Base-by-base conservation (phyloP, 148 eudicot species). In the Camellia granthamiana region DNA sequence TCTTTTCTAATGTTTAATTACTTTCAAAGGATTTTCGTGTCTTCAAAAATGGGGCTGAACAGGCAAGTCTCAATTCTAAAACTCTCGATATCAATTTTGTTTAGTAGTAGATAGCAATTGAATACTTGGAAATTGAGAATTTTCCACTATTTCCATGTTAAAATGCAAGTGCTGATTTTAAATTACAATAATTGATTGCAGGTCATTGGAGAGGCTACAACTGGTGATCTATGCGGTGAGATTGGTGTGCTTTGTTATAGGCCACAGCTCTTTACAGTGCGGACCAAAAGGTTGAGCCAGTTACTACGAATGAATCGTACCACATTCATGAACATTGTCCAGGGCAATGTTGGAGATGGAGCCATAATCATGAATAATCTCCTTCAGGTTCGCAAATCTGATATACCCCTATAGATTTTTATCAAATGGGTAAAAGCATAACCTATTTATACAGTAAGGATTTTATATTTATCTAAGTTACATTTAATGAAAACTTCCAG, bases 191-290 rank as follows among this genome's bases (percentile, higher is more conserved):
- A 54, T 65, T 82, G 43, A 30, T 15, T 82, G 42, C 81, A 94
- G 97, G 80, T 87, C 79, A 86, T 92, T 69, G 97, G 97, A 75
- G 86, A 87, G 78, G 90, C 87, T 0, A 91, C 83, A 64, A 86
- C 84, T 19, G 99, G 99, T 69, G 93, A 89, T 72, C 81, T 92
- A 43, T 92, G 90, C 83, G 98, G 99, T 69, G 99, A 96, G 83
- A 91, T 96, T 59, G 93, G 93, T 46, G 97, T 93, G 58, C 97
- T 96, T 67, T 96, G 97, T 79, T 96, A 91, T 73, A 89, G 92
- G 83, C 99, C 99, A 15, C 99, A 96, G 58, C 88, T 92, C 70
- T 93, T 91, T 55, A 95, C 97, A 2, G 92, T 91, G 30, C 88
- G 98, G 62, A 93, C 97, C 58, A 96, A 85, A 77, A 81, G 97